These are phyloP conservation scores for Albophoma yamanashiensis DNA, from an alignment of 2,329 filamentous ascomycete species.

Conservation along the genomic window DNA sequence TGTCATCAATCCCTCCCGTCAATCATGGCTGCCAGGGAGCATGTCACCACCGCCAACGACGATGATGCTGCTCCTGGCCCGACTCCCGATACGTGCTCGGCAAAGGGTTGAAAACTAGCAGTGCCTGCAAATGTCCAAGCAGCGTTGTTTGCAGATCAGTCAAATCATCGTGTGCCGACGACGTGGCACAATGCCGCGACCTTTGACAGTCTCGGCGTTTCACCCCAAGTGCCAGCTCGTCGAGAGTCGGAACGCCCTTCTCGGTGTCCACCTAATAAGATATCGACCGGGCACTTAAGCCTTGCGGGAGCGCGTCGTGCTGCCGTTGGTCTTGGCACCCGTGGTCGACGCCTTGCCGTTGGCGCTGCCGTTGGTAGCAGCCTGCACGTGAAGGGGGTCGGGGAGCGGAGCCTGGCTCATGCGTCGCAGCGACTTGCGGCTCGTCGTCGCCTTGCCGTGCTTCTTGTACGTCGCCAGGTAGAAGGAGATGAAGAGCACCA, in stretches of 20 bases:
- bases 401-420: conserved; percentile 61
- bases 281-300: conserved; percentile 26
- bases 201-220: neutral
- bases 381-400: conserved; percentile 67
- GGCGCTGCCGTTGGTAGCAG: conserved; percentile 37
- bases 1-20: conserved; percentile 17
- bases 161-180: neutral
- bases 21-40: conserved; percentile 19
- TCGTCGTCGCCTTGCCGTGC: conserved; percentile 66
- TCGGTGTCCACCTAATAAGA: neutral
- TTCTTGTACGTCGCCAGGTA: conserved; percentile 96
- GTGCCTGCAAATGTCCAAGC: conserved; percentile 4
- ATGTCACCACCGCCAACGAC: conserved; percentile 9
- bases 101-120: neutral
- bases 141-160: neutral
- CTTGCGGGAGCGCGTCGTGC: conserved; percentile 59
- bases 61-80: conserved; percentile 7
- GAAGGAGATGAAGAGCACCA: conserved; percentile 97
- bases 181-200: neutral
- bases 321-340: conserved; percentile 46
- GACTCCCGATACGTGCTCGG: conserved; percentile 2
- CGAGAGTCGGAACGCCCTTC: neutral
- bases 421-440: conserved; percentile 64
- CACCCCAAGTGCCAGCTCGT: neutral
- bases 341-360: conserved; percentile 42